Conservation (phyloP, 176 grass and related monocot genomes). For the Secale cereale region DNA sequence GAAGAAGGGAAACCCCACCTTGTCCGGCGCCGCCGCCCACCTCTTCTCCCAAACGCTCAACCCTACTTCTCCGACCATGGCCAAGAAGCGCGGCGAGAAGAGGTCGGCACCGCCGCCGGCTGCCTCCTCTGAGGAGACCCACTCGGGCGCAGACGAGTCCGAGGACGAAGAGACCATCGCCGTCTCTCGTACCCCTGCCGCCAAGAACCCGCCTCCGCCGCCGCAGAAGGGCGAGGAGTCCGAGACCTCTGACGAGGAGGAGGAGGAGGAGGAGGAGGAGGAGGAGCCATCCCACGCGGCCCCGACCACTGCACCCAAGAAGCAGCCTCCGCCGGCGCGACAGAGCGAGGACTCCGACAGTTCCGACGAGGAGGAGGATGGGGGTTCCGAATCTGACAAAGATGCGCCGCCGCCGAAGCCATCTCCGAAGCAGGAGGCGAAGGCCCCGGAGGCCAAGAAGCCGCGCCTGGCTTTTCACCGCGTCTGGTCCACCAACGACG, state of each 20-base stretch:
- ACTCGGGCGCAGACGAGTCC: neutral
- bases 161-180: constrained; percentile 26
- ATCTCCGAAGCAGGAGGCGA: neutral
- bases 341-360: neutral
- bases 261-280: neutral
- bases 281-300: neutral
- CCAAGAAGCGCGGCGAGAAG: constrained; percentile 27
- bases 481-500: too few relatives aligned
- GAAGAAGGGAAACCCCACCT: neutral
- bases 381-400: neutral
- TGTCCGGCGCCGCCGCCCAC: neutral
- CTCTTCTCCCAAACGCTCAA: neutral
- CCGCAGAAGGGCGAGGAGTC: too few relatives aligned
- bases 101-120: neutral
- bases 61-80: constrained; percentile 35
- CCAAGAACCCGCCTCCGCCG: neutral
- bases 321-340: neutral
- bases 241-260: constrained; percentile 19
- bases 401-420: neutral
- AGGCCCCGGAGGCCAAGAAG: neutral
- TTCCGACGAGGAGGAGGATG: constrained; percentile 8
- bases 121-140: constrained; percentile 14
- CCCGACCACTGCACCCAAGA: neutral
- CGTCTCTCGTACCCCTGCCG: neutral
- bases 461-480: neutral